Base-by-base conservation (phyloP, 805 yeast species). In the Lachancea nothofagi region DNA sequence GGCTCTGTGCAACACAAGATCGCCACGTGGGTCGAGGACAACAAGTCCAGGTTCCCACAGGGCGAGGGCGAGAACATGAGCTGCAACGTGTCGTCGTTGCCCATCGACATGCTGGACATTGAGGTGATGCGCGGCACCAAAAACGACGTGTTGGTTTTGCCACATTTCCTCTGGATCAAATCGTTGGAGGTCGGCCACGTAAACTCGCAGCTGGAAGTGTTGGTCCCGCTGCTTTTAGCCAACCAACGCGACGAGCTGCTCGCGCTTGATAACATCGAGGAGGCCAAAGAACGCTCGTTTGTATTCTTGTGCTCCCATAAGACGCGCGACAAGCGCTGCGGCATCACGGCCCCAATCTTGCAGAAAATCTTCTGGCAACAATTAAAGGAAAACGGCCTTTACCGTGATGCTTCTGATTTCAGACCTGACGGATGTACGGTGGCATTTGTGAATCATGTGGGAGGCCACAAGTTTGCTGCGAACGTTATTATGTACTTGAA, bases 391-490 rank as follows among this genome's bases (percentile, higher is more conserved):
- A 66, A 74, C 25, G 94, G 79, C 3, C 65, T 84, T 13, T 75
- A 77, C 49, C 71, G 97, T 53, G 97, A 90, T 59, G 59, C 65
- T 22, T 81, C 83, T 9, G 97, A 89, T 59, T 71, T 69, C 35
- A 71, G 88, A 40, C 78, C 84, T 0, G 79, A 71, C 23, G 97
- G 97, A 5, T 85, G 82, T 1, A 65, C 67, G 5, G 86, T 88
- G 2, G 67, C 73, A 2, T 88, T 60, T 50, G 74, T 83, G 22
- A 88, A 85, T 54, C 98, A 90, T 60, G 83, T 90, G 20, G 98
- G 98, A 5, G 97, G 97, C 4, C 98, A 90, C 64, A 93, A 93
- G 61, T 93, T 70, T 62, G 87, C 93, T 1, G 97, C 97, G 2
- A 90, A 90, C 59, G 83, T 86, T 3, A 71, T 87, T 37, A 75